These are phyloP conservation scores for Scenedesmus sp. DNA, from an alignment of 163 green algal species.

Conservation along the genomic window DNA sequence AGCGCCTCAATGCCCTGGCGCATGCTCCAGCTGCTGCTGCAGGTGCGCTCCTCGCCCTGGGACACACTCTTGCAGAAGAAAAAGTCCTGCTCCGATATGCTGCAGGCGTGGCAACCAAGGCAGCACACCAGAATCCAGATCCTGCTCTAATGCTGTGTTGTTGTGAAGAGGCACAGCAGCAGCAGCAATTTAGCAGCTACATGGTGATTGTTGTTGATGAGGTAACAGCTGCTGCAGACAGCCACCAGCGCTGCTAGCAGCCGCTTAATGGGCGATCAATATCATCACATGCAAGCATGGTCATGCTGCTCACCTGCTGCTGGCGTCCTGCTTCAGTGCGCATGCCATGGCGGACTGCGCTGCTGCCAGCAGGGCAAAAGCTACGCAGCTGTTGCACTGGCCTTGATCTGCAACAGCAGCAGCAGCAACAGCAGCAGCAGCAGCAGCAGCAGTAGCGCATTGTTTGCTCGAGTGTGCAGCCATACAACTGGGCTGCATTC, in stretches of 20 bases:
- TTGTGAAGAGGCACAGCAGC: no score
- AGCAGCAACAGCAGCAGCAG: constrained; percentile 14
- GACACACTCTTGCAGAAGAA: background rate
- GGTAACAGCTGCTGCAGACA: no score
- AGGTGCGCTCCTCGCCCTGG: background rate
- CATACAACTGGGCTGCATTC: no score
- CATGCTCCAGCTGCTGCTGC: background rate
- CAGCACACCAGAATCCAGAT: no score
- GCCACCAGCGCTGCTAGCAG: no score
- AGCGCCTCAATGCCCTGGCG: background rate
- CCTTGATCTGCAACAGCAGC: background rate
- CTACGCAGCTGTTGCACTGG: background rate
- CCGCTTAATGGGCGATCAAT: no score
- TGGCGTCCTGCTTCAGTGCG: background rate
- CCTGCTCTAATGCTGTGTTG: no score
- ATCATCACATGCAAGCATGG: no score
- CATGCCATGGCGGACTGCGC: background rate
- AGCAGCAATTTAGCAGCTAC: no score
- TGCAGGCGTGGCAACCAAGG: background rate
- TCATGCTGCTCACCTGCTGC: background rate
- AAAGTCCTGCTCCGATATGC: background rate
- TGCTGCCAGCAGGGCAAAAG: background rate
- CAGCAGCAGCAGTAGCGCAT: no score
- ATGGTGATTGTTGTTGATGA: no score
- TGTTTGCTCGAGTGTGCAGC: no score